A percentile compares a stretch with the other conserved stretches of the same genome.
Conservation (phyloP, 345 rosid genomes). For the Dovyalis caffra region DNA sequence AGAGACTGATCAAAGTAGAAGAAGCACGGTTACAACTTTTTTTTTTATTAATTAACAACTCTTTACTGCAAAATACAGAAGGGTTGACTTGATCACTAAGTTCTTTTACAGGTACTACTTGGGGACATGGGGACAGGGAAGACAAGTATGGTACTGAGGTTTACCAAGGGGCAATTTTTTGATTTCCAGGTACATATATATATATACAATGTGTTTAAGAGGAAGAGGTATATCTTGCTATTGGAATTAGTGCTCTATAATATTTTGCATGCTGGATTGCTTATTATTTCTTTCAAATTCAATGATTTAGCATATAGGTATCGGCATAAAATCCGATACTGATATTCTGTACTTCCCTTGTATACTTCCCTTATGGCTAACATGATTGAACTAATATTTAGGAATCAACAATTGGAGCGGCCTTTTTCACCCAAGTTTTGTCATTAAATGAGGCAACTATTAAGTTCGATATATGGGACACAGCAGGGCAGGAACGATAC, state of each 20-base stretch:
- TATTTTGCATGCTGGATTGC: too few relatives aligned
- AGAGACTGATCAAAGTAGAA: too few relatives aligned
- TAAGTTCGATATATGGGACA: slow-evolving; percentile 85
- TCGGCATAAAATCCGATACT: too few relatives aligned
- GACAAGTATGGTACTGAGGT: slow-evolving; percentile 73
- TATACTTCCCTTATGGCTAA: slow-evolving; percentile 23
- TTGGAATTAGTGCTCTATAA: too few relatives aligned
- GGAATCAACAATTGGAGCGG: slow-evolving; percentile 86
- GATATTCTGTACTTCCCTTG: background rate
- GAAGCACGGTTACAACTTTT: too few relatives aligned
- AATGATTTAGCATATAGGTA: too few relatives aligned
- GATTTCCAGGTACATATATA: slow-evolving; percentile 78
- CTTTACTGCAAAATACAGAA: too few relatives aligned
- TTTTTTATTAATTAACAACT: too few relatives aligned
- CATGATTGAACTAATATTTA: slow-evolving; percentile 18
- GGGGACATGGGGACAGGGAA: slow-evolving; percentile 91
- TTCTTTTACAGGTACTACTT: slow-evolving; percentile 54
- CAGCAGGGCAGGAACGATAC: slow-evolving; percentile 83
- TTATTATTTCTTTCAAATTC: too few relatives aligned
- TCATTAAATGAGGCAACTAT: slow-evolving; percentile 60
- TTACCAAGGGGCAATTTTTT: slow-evolving; percentile 69
- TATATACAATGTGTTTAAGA: too few relatives aligned
- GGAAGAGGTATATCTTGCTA: too few relatives aligned
- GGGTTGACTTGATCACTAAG: background rate
- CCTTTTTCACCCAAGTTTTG: slow-evolving; percentile 77